These are phyloP conservation scores for Penicillium sp. DNA, from an alignment of 2,329 filamentous ascomycete species.

Conservation along the genomic window DNA sequence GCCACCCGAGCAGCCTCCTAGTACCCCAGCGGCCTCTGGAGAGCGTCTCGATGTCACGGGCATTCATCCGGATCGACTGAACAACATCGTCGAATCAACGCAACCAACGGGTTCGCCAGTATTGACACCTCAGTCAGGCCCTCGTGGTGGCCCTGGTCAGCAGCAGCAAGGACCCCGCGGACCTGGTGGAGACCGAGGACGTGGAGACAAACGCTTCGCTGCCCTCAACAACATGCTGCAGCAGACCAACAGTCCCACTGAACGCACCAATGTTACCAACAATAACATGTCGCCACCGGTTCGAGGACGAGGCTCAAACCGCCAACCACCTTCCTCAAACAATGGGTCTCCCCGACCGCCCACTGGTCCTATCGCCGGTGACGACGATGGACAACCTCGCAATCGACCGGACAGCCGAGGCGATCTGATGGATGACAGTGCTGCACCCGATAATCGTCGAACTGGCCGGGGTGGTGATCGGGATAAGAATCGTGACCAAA, in stretches of 20 bases:
- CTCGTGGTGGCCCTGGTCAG: conserved; percentile 33
- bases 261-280: conserved; percentile 26
- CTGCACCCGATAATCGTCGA: conserved; percentile 27
- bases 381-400: conserved; percentile 27
- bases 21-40: conserved; percentile 26
- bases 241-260: conserved; percentile 33
- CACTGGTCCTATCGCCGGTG: conserved; percentile 24
- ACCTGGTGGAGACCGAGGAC: conserved; percentile 33
- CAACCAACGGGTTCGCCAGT: conserved; percentile 23
- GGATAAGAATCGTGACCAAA: conserved; percentile 23
- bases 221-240: conserved; percentile 45
- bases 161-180: conserved; percentile 33
- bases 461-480: conserved; percentile 26
- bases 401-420: conserved; percentile 27
- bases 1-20: conserved; percentile 27
- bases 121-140: conserved; percentile 36
- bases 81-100: conserved; percentile 12
- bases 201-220: conserved; percentile 44
- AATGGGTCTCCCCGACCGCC: conserved; percentile 28
- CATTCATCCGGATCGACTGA: conserved; percentile 51
- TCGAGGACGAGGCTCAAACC: conserved; percentile 36
- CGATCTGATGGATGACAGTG: conserved; percentile 33
- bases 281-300: conserved; percentile 21
- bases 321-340: conserved; percentile 30
- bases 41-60: conserved; percentile 38